phyloP scores from a whole-genome alignment of 768 basidiomycete species.

The Boletus rubroflammeus region DNA sequence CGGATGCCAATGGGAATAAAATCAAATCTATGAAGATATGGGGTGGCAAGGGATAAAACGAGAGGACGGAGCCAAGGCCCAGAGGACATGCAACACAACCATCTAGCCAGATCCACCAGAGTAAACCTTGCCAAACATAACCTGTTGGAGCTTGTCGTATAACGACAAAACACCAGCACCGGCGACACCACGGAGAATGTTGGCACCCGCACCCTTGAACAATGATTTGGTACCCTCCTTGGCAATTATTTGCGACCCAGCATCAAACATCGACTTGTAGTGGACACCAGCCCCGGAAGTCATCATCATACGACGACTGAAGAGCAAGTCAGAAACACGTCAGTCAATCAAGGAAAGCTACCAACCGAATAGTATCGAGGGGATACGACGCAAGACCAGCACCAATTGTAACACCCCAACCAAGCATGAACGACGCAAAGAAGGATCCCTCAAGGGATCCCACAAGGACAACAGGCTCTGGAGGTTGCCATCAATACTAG shows the following conservation, averaged over 20 bases:
- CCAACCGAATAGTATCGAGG: conserved; percentile 83
- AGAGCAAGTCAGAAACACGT: conserved; percentile 17
- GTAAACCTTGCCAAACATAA: conserved; percentile 99
- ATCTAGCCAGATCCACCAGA: conserved; percentile 65
- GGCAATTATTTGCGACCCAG: conserved; percentile 87
- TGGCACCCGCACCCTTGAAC: conserved; percentile 98
- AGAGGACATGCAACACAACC: conserved; percentile 9
- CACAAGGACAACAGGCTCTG: conserved; percentile 96
- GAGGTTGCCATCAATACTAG: conserved; percentile 15
- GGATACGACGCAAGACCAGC: conserved; percentile 98
- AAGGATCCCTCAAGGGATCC: conserved; percentile 95
- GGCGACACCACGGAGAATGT: conserved; percentile 98
- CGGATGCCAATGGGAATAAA: conserved; percentile 29
- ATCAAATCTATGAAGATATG: conserved; percentile 34
- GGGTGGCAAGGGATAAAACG: conserved; percentile 19
- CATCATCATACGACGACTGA: conserved; percentile 99
- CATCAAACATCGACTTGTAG: conserved; percentile 99
- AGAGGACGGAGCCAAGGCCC: conserved; percentile 33
- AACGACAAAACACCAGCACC: conserved; percentile 99
- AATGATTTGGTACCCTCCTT: conserved; percentile 95
- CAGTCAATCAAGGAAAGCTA: not conserved
- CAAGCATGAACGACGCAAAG: conserved; percentile 94
- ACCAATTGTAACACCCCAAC: conserved; percentile 99
- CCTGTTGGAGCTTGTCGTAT: conserved; percentile 97
- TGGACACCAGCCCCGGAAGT: conserved; percentile 92